These are phyloP conservation scores for Nymphaea colorata DNA, from an alignment of 164 flowering plant species.

Conservation along the genomic window DNA sequence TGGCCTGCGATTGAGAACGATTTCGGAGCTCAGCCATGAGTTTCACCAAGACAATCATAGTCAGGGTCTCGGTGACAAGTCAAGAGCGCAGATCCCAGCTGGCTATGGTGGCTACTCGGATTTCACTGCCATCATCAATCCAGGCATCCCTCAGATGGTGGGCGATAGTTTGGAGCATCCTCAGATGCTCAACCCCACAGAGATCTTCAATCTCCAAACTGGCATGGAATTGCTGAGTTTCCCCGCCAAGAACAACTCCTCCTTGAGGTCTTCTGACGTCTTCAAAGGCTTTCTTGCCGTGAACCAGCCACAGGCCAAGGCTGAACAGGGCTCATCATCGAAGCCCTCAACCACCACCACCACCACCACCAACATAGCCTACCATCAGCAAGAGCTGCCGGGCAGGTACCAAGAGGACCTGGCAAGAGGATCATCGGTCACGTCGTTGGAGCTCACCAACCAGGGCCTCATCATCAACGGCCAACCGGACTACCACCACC, in stretches of 20 bases:
- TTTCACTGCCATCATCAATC: conserved; percentile 13
- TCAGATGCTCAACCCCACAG: conserved; percentile 2
- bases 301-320: conserved; percentile 9
- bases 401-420: conserved; percentile 11
- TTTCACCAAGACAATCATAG: not conserved
- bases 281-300: conserved; percentile 23
- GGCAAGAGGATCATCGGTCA: conserved; percentile 13
- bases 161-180: conserved; percentile 7
- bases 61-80: conserved; percentile 17
- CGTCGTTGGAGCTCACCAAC: conserved; percentile 23
- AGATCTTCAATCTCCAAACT: conserved; percentile 13
- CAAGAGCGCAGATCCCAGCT: conserved; percentile 18
- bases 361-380: conserved; percentile 1
- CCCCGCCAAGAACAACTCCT: conserved; percentile 9
- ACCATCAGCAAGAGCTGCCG: conserved; percentile 12
- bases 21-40: not conserved
- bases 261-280: conserved; percentile 11
- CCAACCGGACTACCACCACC: conserved; percentile 22
- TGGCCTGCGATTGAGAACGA: not conserved
- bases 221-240: conserved; percentile 44
- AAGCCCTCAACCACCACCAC: conserved; percentile 6
- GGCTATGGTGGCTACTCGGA: conserved; percentile 28
- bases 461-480: conserved; percentile 54
- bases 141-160: not conserved
- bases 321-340: conserved; percentile 23